phyloP scores from a whole-genome alignment of 2,329 filamentous ascomycete species.

The Ophiocordyceps camponoti-rufipedis region DNA sequence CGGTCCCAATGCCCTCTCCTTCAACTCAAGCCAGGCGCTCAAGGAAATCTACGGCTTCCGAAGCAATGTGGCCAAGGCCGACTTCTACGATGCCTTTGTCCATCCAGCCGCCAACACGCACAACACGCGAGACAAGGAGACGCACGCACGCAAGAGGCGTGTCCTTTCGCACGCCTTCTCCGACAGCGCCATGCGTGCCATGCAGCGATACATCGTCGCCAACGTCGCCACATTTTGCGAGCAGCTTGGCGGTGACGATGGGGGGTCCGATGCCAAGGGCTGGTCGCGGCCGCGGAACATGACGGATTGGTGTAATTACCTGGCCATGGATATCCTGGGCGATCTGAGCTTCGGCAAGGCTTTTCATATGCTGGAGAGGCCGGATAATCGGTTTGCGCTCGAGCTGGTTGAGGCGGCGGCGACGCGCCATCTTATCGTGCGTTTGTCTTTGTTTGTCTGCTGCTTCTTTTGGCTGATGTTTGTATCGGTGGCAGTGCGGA shows the following conservation, averaged over 20 bases:
- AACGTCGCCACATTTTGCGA: slow-evolving; percentile 51
- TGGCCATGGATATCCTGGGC: slow-evolving; percentile 44
- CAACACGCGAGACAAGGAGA: slow-evolving; percentile 48
- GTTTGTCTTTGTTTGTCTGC: slow-evolving; percentile 9
- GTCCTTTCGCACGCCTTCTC: slow-evolving; percentile 58
- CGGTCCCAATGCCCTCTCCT: slow-evolving; percentile 57
- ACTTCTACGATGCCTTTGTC: slow-evolving; percentile 58
- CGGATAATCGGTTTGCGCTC: slow-evolving; percentile 47
- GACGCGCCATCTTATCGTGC: slow-evolving; percentile 48
- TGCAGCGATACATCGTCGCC: slow-evolving; percentile 47
- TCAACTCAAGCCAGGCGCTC: slow-evolving; percentile 54
- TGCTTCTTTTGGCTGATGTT: neutral
- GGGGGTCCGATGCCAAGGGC: slow-evolving; percentile 27
- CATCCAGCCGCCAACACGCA: slow-evolving; percentile 56
- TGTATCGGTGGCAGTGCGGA: slow-evolving; percentile 32
- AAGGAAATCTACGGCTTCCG: slow-evolving; percentile 48
- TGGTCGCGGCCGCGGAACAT: slow-evolving; percentile 44
- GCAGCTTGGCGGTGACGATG: slow-evolving; percentile 26
- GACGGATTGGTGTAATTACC: slow-evolving; percentile 43
- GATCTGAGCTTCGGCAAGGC: slow-evolving; percentile 43
- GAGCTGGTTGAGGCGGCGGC: slow-evolving; percentile 49
- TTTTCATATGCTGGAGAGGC: slow-evolving; percentile 40
- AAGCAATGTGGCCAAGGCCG: slow-evolving; percentile 45
- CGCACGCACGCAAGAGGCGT: slow-evolving; percentile 52
- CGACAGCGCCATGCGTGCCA: slow-evolving; percentile 45